phyloP scores from a whole-genome alignment of 768 basidiomycete species.

The Pleurotus eryngii region DNA sequence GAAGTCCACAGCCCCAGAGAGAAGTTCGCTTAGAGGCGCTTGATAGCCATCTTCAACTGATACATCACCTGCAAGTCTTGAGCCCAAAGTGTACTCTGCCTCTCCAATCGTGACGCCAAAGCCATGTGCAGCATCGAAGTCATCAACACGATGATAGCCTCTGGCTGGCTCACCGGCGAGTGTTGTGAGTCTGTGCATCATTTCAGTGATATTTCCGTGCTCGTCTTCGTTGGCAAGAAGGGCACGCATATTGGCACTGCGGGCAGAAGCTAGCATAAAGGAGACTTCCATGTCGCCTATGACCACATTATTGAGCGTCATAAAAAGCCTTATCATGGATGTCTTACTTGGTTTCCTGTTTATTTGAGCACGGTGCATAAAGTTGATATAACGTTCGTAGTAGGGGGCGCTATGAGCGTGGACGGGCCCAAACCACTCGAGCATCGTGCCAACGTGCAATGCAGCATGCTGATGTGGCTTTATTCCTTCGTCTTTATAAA shows the following conservation, averaged over 20 bases:
- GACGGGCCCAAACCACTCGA: slow-evolving; percentile 18
- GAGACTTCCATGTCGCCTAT: slow-evolving; percentile 16
- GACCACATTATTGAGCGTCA: background rate
- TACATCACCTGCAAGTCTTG: background rate
- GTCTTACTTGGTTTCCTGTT: slow-evolving; percentile 17
- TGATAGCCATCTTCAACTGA: background rate
- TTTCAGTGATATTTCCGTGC: background rate
- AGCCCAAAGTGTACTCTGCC: background rate
- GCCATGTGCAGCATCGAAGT: background rate
- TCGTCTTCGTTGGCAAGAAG: slow-evolving; percentile 11
- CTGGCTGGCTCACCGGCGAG: slow-evolving; percentile 14
- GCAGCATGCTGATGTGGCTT: slow-evolving; percentile 20
- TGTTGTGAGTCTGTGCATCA: slow-evolving; percentile 6
- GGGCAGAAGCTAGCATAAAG: slow-evolving; percentile 10
- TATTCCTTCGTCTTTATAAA: slow-evolving; percentile 16
- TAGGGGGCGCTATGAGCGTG: slow-evolving; percentile 23
- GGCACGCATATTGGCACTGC: slow-evolving; percentile 11
- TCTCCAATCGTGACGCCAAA: background rate
- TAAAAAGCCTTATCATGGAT: background rate
- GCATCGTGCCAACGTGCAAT: slow-evolving; percentile 17
- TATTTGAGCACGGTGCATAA: slow-evolving; percentile 11
- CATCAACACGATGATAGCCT: slow-evolving; percentile 9
- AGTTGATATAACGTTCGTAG: slow-evolving; percentile 26
- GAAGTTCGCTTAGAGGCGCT: background rate
- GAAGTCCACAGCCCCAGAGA: background rate